Percentiles rank a stretch among this genome's conserved stretches.
Evolutionary conservation across 163 green algal genomes (phyloP).

Genomic region (Coccomyxa subellipsoidea): DNA sequence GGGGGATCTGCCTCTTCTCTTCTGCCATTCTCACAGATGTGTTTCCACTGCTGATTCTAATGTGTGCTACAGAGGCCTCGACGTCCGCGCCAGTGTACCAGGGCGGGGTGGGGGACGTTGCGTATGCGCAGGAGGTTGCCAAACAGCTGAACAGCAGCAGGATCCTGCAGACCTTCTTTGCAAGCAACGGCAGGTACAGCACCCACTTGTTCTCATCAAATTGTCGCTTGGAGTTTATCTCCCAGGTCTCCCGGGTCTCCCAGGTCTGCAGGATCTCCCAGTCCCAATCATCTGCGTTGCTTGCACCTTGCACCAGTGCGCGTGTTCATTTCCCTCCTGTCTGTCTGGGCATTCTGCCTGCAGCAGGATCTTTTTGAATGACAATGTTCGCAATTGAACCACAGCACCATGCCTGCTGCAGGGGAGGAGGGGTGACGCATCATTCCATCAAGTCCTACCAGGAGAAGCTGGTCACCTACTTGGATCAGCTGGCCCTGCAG

Average conservation of each 20-base stretch:
- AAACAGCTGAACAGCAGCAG: background rate
- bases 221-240: too few relatives aligned
- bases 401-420: background rate
- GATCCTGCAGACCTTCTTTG: conserved; percentile 5
- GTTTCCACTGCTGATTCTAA: background rate
- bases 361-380: too few relatives aligned
- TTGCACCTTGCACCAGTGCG: too few relatives aligned
- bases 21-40: background rate
- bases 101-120: conserved; percentile 13
- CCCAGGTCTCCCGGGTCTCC: too few relatives aligned
- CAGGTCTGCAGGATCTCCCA: too few relatives aligned
- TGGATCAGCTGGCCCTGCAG: conserved; percentile 1
- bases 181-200: background rate
- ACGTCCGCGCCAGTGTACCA: background rate
- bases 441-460: background rate
- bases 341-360: too few relatives aligned
- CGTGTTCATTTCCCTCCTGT: too few relatives aligned
- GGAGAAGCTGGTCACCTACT: background rate
- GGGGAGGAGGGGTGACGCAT: conserved; percentile 6
- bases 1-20: background rate
- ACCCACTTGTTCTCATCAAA: too few relatives aligned
- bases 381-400: too few relatives aligned
- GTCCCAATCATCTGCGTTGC: too few relatives aligned
- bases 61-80: background rate
- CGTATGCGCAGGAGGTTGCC: conserved; percentile 1